Conservation (phyloP, 1,139 yeast genomes). For the Blastobotrys malaysiensis region DNA sequence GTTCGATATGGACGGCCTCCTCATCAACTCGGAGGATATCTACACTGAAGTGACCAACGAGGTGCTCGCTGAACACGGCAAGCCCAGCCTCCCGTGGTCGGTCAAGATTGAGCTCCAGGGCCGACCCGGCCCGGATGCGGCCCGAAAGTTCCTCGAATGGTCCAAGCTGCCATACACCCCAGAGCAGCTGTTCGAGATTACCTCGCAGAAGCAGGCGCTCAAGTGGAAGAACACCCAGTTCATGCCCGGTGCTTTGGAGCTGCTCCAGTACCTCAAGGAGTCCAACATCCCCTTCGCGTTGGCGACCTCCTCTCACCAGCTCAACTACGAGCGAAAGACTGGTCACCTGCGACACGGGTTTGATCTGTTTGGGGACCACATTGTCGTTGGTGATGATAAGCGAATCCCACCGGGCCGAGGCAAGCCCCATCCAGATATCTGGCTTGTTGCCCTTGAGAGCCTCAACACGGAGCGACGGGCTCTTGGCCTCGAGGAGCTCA, state of each 20-base stretch:
- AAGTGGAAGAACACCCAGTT: slow-evolving; percentile 62
- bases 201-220: slow-evolving; percentile 48
- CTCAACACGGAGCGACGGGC: slow-evolving; percentile 45
- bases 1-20: slow-evolving; percentile 93
- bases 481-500: slow-evolving; percentile 42
- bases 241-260: slow-evolving; percentile 79
- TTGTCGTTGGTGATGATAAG: slow-evolving; percentile 84
- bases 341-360: slow-evolving; percentile 58
- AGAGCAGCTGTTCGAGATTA: slow-evolving; percentile 51
- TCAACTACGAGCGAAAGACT: slow-evolving; percentile 64
- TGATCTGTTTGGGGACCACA: slow-evolving; percentile 55
- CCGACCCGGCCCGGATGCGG: slow-evolving; percentile 68
- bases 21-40: slow-evolving; percentile 84
- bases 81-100: slow-evolving; percentile 84
- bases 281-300: slow-evolving; percentile 71
- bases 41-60: slow-evolving; percentile 74
- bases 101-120: slow-evolving; percentile 84
- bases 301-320: slow-evolving; percentile 76
- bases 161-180: slow-evolving; percentile 63
- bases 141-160: slow-evolving; percentile 58
- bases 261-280: slow-evolving; percentile 48
- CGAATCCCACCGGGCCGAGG: slow-evolving; percentile 81
- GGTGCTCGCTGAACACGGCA: slow-evolving; percentile 59
- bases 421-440: slow-evolving; percentile 89
- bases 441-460: slow-evolving; percentile 72